These are phyloP conservation scores for Dactylellina drechsleri DNA, from an alignment of 2,329 filamentous ascomycete genomes.

Conservation along the genomic window DNA sequence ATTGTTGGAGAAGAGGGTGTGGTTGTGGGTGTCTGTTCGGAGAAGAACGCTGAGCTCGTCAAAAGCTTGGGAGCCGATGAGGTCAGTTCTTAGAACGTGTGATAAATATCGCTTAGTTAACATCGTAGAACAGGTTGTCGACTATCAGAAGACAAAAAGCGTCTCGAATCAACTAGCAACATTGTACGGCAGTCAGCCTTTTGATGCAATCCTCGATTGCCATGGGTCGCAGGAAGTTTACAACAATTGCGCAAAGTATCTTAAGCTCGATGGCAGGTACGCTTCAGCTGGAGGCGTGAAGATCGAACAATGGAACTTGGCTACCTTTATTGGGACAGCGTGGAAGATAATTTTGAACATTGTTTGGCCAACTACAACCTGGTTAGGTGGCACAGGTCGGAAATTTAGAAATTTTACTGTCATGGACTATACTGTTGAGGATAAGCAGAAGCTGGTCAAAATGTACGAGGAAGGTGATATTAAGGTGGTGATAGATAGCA, in stretches of 20 bases:
- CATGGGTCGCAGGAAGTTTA: constrained; percentile 66
- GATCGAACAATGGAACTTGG: constrained; percentile 60
- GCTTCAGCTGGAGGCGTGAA: constrained; percentile 63
- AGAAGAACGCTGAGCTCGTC: constrained; percentile 65
- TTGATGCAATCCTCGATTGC: constrained; percentile 66
- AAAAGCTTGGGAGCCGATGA: constrained; percentile 65
- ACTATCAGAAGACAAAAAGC: constrained; percentile 62
- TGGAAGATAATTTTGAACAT: constrained; percentile 62
- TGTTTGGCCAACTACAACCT: constrained; percentile 61
- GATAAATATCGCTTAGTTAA: constrained; percentile 1
- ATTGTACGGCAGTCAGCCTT: constrained; percentile 59
- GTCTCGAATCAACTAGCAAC: constrained; percentile 61
- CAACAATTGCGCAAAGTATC: constrained; percentile 61
- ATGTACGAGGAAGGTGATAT: constrained; percentile 61
- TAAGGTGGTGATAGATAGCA: constrained; percentile 61
- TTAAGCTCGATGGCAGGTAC: constrained; percentile 62
- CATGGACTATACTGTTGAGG: constrained; percentile 60
- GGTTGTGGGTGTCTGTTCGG: constrained; percentile 66
- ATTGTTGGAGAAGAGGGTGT: constrained; percentile 62
- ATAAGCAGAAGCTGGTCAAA: constrained; percentile 60
- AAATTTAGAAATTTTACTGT: constrained; percentile 61
- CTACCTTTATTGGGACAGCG: constrained; percentile 60
- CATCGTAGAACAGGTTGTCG: constrained; percentile 61
- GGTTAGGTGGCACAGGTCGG: constrained; percentile 62
- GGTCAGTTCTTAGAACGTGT: constrained; percentile 58